These are phyloP conservation scores for Alternaria triticina DNA, from an alignment of 2,329 filamentous ascomycete species.

Conservation along the genomic window DNA sequence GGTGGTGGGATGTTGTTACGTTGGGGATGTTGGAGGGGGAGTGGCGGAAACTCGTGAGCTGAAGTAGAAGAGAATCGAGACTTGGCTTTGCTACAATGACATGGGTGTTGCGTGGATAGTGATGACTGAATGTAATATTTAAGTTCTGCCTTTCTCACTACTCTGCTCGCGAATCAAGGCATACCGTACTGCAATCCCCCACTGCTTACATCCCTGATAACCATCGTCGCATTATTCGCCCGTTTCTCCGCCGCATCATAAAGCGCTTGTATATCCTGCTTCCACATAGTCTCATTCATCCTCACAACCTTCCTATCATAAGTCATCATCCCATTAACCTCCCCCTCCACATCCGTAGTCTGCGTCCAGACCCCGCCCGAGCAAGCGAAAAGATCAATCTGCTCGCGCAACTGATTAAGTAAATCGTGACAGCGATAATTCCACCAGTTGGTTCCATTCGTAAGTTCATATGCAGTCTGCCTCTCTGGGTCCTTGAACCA, in stretches of 20 bases:
- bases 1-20: slow-evolving; percentile 44
- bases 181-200: not conserved
- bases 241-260: slow-evolving; percentile 57
- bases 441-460: slow-evolving; percentile 64
- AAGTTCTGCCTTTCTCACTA: too few species aligned
- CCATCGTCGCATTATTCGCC: slow-evolving; percentile 1
- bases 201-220: not conserved
- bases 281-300: slow-evolving; percentile 65
- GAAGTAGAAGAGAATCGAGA: not conserved
- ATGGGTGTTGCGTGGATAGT: too few species aligned
- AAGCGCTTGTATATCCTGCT: slow-evolving; percentile 63
- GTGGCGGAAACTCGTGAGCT: slow-evolving; percentile 22
- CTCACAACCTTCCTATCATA: slow-evolving; percentile 69
- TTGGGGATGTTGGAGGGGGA: slow-evolving; percentile 39
- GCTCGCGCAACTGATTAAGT: slow-evolving; percentile 56
- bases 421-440: slow-evolving; percentile 68
- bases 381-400: slow-evolving; percentile 64
- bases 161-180: not conserved
- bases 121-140: not conserved
- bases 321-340: slow-evolving; percentile 74
- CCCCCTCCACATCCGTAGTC: slow-evolving; percentile 76
- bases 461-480: slow-evolving; percentile 72
- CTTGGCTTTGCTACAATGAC: too few species aligned
- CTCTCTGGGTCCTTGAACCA: slow-evolving; percentile 65
- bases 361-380: slow-evolving; percentile 75